These are phyloP conservation scores for Heimioporus sp. DNA, from an alignment of 768 basidiomycete genomes.

Conservation along the genomic window DNA sequence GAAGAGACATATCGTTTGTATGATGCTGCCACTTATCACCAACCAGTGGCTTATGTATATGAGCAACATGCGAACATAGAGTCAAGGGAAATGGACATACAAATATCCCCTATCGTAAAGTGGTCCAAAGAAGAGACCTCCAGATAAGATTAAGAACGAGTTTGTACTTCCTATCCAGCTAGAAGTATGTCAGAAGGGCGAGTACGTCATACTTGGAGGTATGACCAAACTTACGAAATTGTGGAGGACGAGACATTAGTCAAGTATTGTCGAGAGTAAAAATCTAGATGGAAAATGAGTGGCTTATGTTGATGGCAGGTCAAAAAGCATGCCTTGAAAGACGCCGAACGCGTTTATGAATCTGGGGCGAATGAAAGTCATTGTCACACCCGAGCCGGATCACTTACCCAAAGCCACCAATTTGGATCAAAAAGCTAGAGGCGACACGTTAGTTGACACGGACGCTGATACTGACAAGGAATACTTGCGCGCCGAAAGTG, in stretches of 20 bases:
- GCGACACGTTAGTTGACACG: background rate
- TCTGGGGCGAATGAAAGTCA: slow-evolving; percentile 13
- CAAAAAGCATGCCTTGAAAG: slow-evolving; percentile 33
- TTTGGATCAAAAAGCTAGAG: slow-evolving; percentile 34
- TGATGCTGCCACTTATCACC: slow-evolving; percentile 42
- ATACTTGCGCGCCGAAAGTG: slow-evolving; percentile 22
- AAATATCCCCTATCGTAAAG: slow-evolving; percentile 53
- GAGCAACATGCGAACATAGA: background rate
- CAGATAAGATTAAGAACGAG: slow-evolving; percentile 41
- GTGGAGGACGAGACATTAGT: slow-evolving; percentile 34
- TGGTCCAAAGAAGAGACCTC: slow-evolving; percentile 47
- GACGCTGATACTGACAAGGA: background rate
- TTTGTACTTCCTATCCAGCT: slow-evolving; percentile 52
- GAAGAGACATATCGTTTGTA: slow-evolving; percentile 42
- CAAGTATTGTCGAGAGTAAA: slow-evolving; percentile 36
- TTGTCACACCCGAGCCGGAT: background rate
- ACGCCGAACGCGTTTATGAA: slow-evolving; percentile 39
- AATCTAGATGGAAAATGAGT: slow-evolving; percentile 28
- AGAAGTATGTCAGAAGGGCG: background rate
- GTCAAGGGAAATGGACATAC: slow-evolving; percentile 21
- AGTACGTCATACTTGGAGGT: no score
- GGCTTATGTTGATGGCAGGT: background rate
- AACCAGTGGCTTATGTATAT: slow-evolving; percentile 36
- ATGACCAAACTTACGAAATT: slow-evolving; percentile 30
- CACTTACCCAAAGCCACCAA: slow-evolving; percentile 37